Conservation (phyloP, 2,329 filamentous ascomycete genomes). For the Botrytis cinerea region DNA sequence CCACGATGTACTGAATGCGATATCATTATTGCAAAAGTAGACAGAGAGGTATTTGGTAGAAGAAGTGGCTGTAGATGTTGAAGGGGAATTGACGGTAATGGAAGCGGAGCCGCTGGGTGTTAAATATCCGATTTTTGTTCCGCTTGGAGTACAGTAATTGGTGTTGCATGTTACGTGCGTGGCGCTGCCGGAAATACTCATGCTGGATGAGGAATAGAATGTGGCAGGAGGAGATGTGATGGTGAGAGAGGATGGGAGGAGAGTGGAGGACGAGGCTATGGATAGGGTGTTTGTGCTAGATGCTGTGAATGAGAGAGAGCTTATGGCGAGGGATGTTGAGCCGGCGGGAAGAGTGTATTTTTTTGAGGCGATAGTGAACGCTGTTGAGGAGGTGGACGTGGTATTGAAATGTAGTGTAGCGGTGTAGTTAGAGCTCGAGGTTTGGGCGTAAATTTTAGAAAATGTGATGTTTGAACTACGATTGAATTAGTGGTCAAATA, state of each 20-base stretch:
- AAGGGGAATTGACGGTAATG: conserved; percentile 25
- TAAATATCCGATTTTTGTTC: conserved; percentile 34
- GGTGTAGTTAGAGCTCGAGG: conserved; percentile 32
- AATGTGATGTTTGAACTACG: conserved; percentile 30
- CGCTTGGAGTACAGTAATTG: conserved; percentile 32
- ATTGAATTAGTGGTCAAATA: conserved; percentile 9
- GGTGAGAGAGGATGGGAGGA: conserved; percentile 21
- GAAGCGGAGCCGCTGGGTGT: conserved; percentile 28
- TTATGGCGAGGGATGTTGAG: conserved; percentile 21
- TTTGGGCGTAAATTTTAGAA: conserved; percentile 31
- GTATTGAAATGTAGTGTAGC: conserved; percentile 28
- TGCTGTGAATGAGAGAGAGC: conserved; percentile 29
- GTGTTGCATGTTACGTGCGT: conserved; percentile 27
- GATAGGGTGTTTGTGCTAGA: conserved; percentile 30
- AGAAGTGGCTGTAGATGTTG: conserved; percentile 1
- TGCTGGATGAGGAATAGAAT: conserved; percentile 53
- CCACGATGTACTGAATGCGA: conserved; percentile 34
- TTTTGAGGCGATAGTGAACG: conserved; percentile 27
- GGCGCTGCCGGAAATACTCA: conserved; percentile 53
- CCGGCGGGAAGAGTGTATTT: conserved; percentile 26
- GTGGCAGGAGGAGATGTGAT: conserved; percentile 33
- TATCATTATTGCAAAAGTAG: conserved; percentile 37
- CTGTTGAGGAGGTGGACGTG: conserved; percentile 13
- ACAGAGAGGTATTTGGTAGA: conserved; percentile 29
- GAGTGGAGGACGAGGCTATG: conserved; percentile 27